These are phyloP conservation scores for Sequoia sempervirens DNA, from an alignment of 75 land plant genomes.

Conservation along the genomic window DNA sequence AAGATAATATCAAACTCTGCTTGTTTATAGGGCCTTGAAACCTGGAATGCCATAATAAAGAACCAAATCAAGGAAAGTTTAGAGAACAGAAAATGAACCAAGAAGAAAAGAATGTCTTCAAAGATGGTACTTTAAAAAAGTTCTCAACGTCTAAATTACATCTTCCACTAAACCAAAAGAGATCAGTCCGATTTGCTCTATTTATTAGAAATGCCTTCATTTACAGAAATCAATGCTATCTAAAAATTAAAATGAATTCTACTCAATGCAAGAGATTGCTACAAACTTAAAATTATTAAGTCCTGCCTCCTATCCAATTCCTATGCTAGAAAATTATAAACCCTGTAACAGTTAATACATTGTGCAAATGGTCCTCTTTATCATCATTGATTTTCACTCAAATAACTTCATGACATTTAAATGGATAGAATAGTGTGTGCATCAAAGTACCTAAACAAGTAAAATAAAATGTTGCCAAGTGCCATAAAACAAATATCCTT, in stretches of 20 bases:
- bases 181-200: background rate
- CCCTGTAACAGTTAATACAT: background rate
- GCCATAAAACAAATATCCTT: too few relatives aligned
- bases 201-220: background rate
- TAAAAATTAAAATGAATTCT: background rate
- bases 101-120: background rate
- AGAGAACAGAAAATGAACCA: background rate
- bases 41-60: slow-evolving; percentile 34
- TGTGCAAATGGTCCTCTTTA: background rate
- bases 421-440: too few relatives aligned
- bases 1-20: slow-evolving; percentile 95
- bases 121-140: background rate
- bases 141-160: background rate
- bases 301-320: background rate
- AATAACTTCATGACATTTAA: too few relatives aligned
- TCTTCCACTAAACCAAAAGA: background rate
- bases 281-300: background rate
- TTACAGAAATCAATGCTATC: background rate
- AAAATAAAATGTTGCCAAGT: too few relatives aligned
- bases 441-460: too few relatives aligned
- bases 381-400: background rate
- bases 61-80: background rate
- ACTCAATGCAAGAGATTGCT: background rate
- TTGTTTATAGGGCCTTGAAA: slow-evolving; percentile 97
- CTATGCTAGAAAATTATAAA: background rate